Base-by-base conservation (phyloP, 2,329 filamentous ascomycete species). In the Aspergillus piperis region DNA sequence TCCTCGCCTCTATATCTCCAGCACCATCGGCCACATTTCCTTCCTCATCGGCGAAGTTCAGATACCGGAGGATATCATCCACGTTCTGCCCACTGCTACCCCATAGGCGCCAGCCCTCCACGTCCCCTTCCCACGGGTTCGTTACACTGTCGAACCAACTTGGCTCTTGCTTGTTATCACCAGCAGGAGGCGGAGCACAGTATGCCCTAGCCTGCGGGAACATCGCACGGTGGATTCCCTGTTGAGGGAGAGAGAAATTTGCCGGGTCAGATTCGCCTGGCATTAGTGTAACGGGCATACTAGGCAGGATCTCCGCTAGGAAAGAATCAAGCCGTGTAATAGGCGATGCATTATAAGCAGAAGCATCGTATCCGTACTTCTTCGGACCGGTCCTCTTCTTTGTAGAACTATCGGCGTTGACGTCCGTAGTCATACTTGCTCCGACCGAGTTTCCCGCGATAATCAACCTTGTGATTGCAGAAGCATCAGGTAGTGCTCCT, bases 341-440 rank as follows among this genome's bases (percentile, higher is more conserved):
- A 0, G 95, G 95, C 1, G 90, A 82, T 1, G 94, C 83, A 72
- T 99, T 96, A 81, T 97, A 99, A 0, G 90, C 78, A 57, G 89
- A 88, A 59, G 91, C 87, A 75, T 99, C 95, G 79, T 98, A 98
- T 62, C 95, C 94, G 77, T 97, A 98, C 73, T 96, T 96, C 75
- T 92, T 96, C 54, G 82, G 77, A 1, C 70, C 68, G 62, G 79
- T 81, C 71, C 83, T 86, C 68, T 83, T 80, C 48, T 72, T 75
- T 5, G 65, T 62, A 5, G 58, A 44, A 15, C 49, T 60, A 5
- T 70, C 66, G 17, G 32, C 7, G 25, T 62, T 57, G 82, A 67
- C 61, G 10, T 72, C 67, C 3, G 62, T 60, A 17, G 72, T 71
- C 42, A 75, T 72, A 23, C 66, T 71, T 52, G 83, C 75, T 2